Evolutionary conservation across 371 early-diverging fungal species (phyloP).

Genomic region (Apophysomyces trapeziformis): DNA sequence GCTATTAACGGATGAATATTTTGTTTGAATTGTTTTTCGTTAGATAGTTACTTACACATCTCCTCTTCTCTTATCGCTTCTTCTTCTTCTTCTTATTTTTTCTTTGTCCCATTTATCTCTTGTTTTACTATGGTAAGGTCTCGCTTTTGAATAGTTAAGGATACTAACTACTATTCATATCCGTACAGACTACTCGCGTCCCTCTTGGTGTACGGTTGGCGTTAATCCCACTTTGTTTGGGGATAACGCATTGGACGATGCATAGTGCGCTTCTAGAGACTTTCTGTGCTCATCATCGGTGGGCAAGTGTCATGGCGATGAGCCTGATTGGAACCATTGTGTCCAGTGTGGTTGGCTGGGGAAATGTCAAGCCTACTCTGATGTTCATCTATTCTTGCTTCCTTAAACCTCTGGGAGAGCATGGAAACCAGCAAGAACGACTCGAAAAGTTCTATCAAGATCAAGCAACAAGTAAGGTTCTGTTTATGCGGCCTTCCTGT

Average conservation of each 20-base stretch:
- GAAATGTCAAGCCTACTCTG: conserved; percentile 46
- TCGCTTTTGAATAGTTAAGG: conserved; percentile 1
- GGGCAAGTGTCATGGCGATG: conserved; percentile 25
- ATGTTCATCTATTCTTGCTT: conserved; percentile 76
- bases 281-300: conserved; percentile 32
- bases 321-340: conserved; percentile 29
- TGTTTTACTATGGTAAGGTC: conserved; percentile 17
- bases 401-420: conserved; percentile 73
- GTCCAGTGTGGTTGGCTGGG: conserved; percentile 35
- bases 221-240: conserved; percentile 29
- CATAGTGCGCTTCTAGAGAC: conserved; percentile 21
- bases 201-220: conserved; percentile 13
- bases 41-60: conserved; percentile 7
- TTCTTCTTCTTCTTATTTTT: background rate
- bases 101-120: conserved; percentile 14
- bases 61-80: conserved; percentile 16
- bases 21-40: background rate
- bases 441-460: conserved; percentile 79
- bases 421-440: conserved; percentile 61
- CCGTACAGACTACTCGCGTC: background rate
- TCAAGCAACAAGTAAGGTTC: conserved; percentile 66
- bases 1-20: background rate
- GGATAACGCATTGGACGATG: conserved; percentile 24
- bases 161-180: conserved; percentile 15
- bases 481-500: background rate